phyloP scores from a whole-genome alignment of 495 filamentous ascomycete species.

The Umbilicaria muhlenbergii region DNA sequence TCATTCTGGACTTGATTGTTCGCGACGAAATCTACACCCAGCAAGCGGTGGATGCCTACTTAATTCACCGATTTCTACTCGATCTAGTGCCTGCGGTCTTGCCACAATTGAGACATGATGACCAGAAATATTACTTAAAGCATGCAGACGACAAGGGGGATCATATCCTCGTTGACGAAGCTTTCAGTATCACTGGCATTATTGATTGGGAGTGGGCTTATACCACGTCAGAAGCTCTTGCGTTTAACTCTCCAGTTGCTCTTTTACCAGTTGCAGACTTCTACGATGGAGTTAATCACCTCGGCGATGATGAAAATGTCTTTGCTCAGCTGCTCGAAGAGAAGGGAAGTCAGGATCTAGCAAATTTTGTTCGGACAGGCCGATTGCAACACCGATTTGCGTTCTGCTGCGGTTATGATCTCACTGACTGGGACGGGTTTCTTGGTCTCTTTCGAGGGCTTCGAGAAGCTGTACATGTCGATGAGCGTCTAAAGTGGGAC shows the following conservation, averaged over 20 bases:
- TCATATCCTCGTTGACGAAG: slow-evolving; percentile 23
- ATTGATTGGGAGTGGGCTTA: slow-evolving; percentile 27
- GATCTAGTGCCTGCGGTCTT: slow-evolving; percentile 12
- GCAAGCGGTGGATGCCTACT: slow-evolving; percentile 19
- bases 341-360: slow-evolving; percentile 15
- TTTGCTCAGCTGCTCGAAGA: slow-evolving; percentile 20
- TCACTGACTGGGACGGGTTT: slow-evolving; percentile 25
- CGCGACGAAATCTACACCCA: background rate
- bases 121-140: slow-evolving; percentile 23
- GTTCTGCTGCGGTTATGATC: slow-evolving; percentile 26
- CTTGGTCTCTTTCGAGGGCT: slow-evolving; percentile 24
- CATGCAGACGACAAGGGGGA: slow-evolving; percentile 29
- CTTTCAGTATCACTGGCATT: slow-evolving; percentile 22
- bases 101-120: slow-evolving; percentile 4
- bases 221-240: slow-evolving; percentile 18
- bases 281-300: slow-evolving; percentile 20
- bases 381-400: slow-evolving; percentile 20
- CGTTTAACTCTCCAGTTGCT: slow-evolving; percentile 27
- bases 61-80: slow-evolving; percentile 23
- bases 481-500: slow-evolving; percentile 18
- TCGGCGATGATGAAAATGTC: slow-evolving; percentile 19
- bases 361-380: slow-evolving; percentile 18
- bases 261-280: slow-evolving; percentile 27
- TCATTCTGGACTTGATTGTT: slow-evolving; percentile 18
- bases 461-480: slow-evolving; percentile 15